Conservation (phyloP, 106 monocot species). For the Dendrobium nobile region DNA sequence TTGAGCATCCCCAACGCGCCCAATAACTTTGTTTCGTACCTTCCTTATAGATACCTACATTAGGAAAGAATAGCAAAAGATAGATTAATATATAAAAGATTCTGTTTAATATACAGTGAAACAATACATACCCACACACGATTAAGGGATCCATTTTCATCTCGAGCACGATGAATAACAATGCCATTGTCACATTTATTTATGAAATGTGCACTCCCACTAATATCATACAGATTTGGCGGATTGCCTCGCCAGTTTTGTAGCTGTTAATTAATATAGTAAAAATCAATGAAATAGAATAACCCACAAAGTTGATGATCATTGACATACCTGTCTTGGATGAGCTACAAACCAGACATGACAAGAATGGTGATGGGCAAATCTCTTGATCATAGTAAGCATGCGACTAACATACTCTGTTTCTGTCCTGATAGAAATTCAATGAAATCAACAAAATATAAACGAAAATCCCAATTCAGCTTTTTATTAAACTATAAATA, state of each 20-base stretch:
- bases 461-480: not conserved
- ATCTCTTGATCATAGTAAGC: constrained; percentile 80
- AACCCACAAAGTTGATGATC: not conserved
- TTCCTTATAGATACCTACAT: constrained; percentile 75
- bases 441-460: not conserved
- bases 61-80: not conserved
- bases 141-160: constrained; percentile 61
- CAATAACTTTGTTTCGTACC: constrained; percentile 82
- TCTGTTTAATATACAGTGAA: not conserved
- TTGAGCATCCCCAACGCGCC: constrained; percentile 64
- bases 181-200: constrained; percentile 99
- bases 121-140: constrained; percentile 41
- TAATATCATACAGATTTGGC: constrained; percentile 93
- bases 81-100: not conserved
- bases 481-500: not conserved
- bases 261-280: constrained; percentile 32
- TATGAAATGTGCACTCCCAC: constrained; percentile 97
- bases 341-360: constrained; percentile 99
- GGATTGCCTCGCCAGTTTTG: constrained; percentile 75
- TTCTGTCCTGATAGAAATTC: constrained; percentile 60
- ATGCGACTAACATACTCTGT: constrained; percentile 96
- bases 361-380: constrained; percentile 85
- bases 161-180: constrained; percentile 76
- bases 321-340: constrained; percentile 71
- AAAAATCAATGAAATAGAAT: not conserved